Percentiles rank a stretch among this genome's conserved stretches.
phyloP scores from a whole-genome alignment of 768 basidiomycete species.

The Clavaria fumosa region DNA sequence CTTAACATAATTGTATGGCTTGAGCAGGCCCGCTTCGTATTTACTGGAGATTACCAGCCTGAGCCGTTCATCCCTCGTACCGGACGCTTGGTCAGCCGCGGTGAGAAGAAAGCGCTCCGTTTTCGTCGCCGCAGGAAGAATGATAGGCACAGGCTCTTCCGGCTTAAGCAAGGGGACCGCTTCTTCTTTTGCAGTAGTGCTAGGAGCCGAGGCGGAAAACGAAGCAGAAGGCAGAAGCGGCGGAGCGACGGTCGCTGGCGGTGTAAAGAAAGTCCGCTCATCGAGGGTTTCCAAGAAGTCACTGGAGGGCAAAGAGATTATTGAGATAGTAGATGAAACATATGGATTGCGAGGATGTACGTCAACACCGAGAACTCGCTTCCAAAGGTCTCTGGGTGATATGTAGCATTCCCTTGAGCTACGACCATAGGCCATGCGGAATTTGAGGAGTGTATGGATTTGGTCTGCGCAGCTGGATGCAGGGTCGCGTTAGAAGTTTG shows the following conservation, averaged over 20 bases:
- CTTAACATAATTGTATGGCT: conserved; percentile 94
- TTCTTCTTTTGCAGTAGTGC: conserved; percentile 3
- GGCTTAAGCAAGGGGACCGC: conserved; percentile 1
- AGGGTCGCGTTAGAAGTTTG: too few relatives aligned
- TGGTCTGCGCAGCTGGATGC: conserved; percentile 25
- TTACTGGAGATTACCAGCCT: conserved; percentile 89
- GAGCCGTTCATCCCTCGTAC: conserved; percentile 78
- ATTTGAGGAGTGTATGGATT: conserved; percentile 19
- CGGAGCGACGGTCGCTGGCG: conserved; percentile 31
- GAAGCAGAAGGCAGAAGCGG: conserved; percentile 34
- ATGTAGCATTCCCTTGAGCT: conserved; percentile 39
- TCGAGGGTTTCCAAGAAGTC: conserved; percentile 84
- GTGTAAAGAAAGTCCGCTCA: conserved; percentile 69
- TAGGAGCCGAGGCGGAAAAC: conserved; percentile 13
- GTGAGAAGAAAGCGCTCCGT: conserved; percentile 85
- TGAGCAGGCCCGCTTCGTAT: conserved; percentile 89
- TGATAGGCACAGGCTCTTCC: conserved; percentile 27
- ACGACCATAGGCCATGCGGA: conserved; percentile 41
- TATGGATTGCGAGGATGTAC: conserved; percentile 25
- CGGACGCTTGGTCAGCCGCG: conserved; percentile 87
- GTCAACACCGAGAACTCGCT: conserved; percentile 75
- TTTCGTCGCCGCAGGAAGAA: conserved; percentile 60
- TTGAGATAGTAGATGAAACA: not conserved
- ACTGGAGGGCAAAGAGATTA: conserved; percentile 21
- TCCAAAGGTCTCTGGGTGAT: conserved; percentile 59